Evolutionary conservation across 768 basidiomycete genomes (phyloP).

Genomic region (Astraeus odoratus): DNA sequence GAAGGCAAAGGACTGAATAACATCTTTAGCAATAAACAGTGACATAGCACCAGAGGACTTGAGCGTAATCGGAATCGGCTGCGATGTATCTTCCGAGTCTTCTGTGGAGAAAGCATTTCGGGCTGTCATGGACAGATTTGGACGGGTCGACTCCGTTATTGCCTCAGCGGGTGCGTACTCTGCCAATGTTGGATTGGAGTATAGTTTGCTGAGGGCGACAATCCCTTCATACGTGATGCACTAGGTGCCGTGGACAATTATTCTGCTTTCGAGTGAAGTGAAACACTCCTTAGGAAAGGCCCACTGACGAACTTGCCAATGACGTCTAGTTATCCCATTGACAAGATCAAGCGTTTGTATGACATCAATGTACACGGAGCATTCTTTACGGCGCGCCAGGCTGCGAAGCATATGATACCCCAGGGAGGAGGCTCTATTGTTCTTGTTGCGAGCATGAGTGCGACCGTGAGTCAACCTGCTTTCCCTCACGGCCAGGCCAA

Average conservation of each 20-base stretch:
- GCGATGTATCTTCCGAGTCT: slow-evolving; percentile 81
- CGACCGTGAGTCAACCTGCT: slow-evolving; percentile 48
- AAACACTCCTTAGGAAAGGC: too few species aligned
- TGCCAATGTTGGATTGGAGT: not conserved
- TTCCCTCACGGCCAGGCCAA: not conserved
- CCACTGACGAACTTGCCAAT: slow-evolving; percentile 6
- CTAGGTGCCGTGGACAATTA: slow-evolving; percentile 87
- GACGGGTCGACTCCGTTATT: slow-evolving; percentile 75
- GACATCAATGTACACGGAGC: slow-evolving; percentile 94
- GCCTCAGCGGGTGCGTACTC: slow-evolving; percentile 70
- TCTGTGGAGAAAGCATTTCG: slow-evolving; percentile 71
- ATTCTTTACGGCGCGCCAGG: slow-evolving; percentile 95
- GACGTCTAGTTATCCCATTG: slow-evolving; percentile 71
- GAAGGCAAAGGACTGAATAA: slow-evolving; percentile 23
- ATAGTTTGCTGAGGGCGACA: not conserved
- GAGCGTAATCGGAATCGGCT: slow-evolving; percentile 68
- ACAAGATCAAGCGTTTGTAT: slow-evolving; percentile 75
- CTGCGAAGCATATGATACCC: slow-evolving; percentile 86
- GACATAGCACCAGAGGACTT: slow-evolving; percentile 50
- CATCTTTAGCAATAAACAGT: slow-evolving; percentile 41
- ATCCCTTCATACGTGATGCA: too few species aligned
- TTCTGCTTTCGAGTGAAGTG: slow-evolving; percentile 72
- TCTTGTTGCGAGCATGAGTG: slow-evolving; percentile 88
- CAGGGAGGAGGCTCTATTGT: slow-evolving; percentile 74
- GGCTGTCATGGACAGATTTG: slow-evolving; percentile 54